Base-by-base conservation (phyloP, 2,329 filamentous ascomycete species). In the Orbilia quercus region DNA sequence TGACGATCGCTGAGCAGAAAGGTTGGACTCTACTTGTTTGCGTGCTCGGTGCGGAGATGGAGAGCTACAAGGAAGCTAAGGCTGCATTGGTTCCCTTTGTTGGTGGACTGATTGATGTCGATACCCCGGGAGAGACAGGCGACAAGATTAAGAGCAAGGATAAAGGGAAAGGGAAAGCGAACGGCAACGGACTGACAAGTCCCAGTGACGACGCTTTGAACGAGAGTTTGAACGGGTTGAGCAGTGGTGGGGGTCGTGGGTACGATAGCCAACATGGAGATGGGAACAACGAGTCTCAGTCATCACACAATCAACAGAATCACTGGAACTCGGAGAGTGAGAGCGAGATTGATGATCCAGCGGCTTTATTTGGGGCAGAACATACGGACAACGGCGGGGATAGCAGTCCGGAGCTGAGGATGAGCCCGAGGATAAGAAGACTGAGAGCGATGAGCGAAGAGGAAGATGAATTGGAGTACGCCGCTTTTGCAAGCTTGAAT, bases 11-110 rank as follows among this genome's bases (percentile, higher is more conserved):
- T 0, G 86, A 90, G 73, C 81, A 83, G 0, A 85, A 85, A 65
- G 84, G 85, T n/a, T 94, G 90, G 90, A 92, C 89, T 65, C 81
- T 93, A 11, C 83, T 94, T n/a, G 88, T 92, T 2, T 90, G 87
- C 58, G 90, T 90, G 7, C 87, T 93, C 31, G 89, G 90, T 0
- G 90, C 91, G 0, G 91, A 91, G 79, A 79, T 90, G 1, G 88
- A 89, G 70, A 88, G 89, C 1, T 88, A 90, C 74, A 82, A 81
- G 40, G 85, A 89, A 77, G 88, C 70, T 3, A 66, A 55, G 45
- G 55, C 47, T 5, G 51, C 70, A 23, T 31, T 74, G 55, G 34
- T 62, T 22, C 67, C 67, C 9, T 28, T 72, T 45, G 47, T 65
- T 28, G 66, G 66, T 45, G 67, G 59, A 12, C 28, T 72, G 23